Evolutionary conservation across 1,284 basidiomycete genomes (phyloP).

Genomic region (Apiotrichum brassicae): DNA sequence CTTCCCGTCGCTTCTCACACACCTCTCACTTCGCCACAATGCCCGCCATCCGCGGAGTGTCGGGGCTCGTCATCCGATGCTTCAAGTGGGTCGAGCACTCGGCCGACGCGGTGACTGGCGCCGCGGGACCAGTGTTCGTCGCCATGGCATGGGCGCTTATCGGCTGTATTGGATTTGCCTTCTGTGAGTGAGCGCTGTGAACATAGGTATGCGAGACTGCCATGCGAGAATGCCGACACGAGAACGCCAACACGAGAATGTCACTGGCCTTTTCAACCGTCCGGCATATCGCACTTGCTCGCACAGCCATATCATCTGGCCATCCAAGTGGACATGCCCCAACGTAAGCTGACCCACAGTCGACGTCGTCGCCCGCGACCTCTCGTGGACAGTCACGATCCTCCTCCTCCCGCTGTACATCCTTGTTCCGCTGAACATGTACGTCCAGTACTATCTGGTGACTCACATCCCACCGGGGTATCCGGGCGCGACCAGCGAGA

Average conservation of each 20-base stretch:
- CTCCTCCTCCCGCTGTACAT: conserved; percentile 59
- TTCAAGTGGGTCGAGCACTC: conserved; percentile 72
- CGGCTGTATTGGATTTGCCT: conserved; percentile 61
- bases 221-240: no score
- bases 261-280: no score
- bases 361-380: conserved; percentile 59
- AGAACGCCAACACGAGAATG: no score
- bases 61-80: conserved; percentile 65
- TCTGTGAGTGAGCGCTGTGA: no score
- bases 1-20: no score
- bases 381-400: conserved; percentile 50
- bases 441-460: conserved; percentile 75
- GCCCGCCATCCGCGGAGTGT: conserved; percentile 33
- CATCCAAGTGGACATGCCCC: no score
- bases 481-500: conserved; percentile 39
- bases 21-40: background rate
- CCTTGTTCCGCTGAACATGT: conserved; percentile 69
- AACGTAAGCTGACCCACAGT: conserved; percentile 55
- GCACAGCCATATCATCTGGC: no score
- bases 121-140: conserved; percentile 85
- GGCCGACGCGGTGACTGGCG: conserved; percentile 75
- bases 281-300: no score
- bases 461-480: conserved; percentile 71
- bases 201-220: no score
- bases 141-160: conserved; percentile 68